phyloP scores from a whole-genome alignment of 2,329 filamentous ascomycete species.

The Mycocentrospora acerina region DNA sequence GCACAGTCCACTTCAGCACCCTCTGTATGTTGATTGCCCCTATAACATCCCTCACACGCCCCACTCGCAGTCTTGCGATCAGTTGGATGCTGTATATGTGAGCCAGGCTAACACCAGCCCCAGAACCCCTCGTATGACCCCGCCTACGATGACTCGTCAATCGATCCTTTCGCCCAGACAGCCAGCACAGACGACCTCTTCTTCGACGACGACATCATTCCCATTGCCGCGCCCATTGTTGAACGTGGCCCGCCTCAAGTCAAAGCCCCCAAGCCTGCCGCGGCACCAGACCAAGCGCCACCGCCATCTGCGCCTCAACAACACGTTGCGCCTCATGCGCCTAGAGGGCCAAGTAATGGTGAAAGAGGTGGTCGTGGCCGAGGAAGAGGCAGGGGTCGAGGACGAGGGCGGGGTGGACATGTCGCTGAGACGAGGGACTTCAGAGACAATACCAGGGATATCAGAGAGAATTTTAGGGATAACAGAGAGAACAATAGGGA shows the following conservation, averaged over 20 bases:
- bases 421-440: background rate
- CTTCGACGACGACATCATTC: slow-evolving; percentile 54
- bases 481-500: slow-evolving; percentile 5
- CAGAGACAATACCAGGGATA: slow-evolving; percentile 10
- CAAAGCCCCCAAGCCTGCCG: slow-evolving; percentile 20
- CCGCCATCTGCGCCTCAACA: slow-evolving; percentile 23
- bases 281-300: slow-evolving; percentile 18
- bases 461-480: slow-evolving; percentile 12
- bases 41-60: background rate
- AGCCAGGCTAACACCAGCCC: too few relatives aligned
- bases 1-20: slow-evolving; percentile 12
- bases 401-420: slow-evolving; percentile 21
- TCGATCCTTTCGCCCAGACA: slow-evolving; percentile 52
- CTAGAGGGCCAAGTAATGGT: slow-evolving; percentile 30
- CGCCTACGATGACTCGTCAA: slow-evolving; percentile 28
- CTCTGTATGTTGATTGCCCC: slow-evolving; percentile 5
- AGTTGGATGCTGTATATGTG: too few relatives aligned
- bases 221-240: slow-evolving; percentile 46
- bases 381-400: slow-evolving; percentile 25
- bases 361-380: slow-evolving; percentile 31
- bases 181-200: slow-evolving; percentile 54
- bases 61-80: too few relatives aligned
- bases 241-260: slow-evolving; percentile 30
- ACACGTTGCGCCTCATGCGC: slow-evolving; percentile 21
- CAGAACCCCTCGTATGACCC: slow-evolving; percentile 27